Conservation (phyloP, 2,329 filamentous ascomycete species). For the Diplodia intermedia region DNA sequence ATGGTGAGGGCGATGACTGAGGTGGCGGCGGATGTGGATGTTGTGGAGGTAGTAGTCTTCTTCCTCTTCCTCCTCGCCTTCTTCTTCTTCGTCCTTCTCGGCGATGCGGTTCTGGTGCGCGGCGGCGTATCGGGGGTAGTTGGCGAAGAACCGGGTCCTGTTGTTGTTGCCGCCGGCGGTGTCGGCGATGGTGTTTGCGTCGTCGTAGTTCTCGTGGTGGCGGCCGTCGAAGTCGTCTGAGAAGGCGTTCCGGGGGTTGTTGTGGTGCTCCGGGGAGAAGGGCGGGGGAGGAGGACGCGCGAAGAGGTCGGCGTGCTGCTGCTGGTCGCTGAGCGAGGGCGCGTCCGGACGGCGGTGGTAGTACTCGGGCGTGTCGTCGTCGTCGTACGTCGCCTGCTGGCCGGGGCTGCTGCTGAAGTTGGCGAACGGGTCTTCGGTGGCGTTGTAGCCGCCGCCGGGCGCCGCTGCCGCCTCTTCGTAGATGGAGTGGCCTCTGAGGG, state of each 20-base stretch:
- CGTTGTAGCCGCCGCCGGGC: too few species aligned
- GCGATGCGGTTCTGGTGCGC: neutral
- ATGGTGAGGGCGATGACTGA: neutral
- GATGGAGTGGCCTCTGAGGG: neutral
- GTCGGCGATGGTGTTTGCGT: too few species aligned
- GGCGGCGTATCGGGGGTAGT: neutral
- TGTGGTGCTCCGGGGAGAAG: neutral
- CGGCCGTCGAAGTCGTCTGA: neutral
- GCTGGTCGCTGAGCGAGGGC: neutral
- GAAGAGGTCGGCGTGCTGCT: neutral
- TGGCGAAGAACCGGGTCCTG: neutral
- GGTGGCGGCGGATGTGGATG: neutral
- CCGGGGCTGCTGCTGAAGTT: neutral
- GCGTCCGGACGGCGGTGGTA: neutral
- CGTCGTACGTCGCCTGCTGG: neutral
- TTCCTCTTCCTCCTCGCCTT: neutral
- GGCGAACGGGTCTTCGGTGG: neutral
- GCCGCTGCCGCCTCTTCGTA: neutral
- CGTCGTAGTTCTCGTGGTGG: neutral
- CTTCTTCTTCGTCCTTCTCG: neutral
- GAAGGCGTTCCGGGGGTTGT: neutral
- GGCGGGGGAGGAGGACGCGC: neutral
- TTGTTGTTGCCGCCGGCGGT: neutral
- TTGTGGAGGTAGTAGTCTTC: neutral
- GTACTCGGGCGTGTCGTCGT: neutral